Evolutionary conservation across 2,329 filamentous ascomycete species (phyloP), one percentile per base, ranked within the genome.

Genomic region (Sarocladiaceae sp.): DNA sequence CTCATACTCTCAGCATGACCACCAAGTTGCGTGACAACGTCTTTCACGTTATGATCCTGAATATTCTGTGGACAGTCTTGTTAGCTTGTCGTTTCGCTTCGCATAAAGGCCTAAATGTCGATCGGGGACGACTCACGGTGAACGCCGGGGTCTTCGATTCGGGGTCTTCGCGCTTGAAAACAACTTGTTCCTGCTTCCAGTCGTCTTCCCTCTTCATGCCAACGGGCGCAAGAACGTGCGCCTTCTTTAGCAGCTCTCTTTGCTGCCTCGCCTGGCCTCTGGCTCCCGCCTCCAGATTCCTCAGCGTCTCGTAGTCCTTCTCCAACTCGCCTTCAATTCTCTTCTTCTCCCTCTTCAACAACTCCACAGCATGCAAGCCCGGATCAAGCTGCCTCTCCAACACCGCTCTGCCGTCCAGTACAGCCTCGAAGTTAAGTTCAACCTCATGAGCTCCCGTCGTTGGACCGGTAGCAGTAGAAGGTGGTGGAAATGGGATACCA

Each of bases 341-440:
- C 54, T 73, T 74, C 57, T 79, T 77, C 64, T 87, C 84, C 25
- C 73, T 70, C 51, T 70, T 69, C 28, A 90, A 71, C 42, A 89
- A 67, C 56, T 79, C 76, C 22, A 87, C 78, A 3, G 81, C 76
- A 65, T 89, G 84, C 37, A 84, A 67, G 18, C 79, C 70, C 1
- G 84, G 82, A 15, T 80, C 83, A 4, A 89, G 76, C 66, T 79
- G 76, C 54, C 70, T 70, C 62, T 87, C 79, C 23, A 86, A 65
- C 8, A 66, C 66, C 53, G 73, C 69, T 55, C 80, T 80, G n/a
- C 77, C 77, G 59, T 84, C 79, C 8, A 86, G 70, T 13, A 84
- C 77, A 58, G 75, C 79, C 62, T 89, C 85, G 56, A 84, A 84
- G 60, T 87, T 78, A 44, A 90, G 79, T 61, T 86, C 82, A 25